Base-by-base conservation (phyloP, 2,329 filamentous ascomycete genomes). In the Aspergillus glaucus region DNA sequence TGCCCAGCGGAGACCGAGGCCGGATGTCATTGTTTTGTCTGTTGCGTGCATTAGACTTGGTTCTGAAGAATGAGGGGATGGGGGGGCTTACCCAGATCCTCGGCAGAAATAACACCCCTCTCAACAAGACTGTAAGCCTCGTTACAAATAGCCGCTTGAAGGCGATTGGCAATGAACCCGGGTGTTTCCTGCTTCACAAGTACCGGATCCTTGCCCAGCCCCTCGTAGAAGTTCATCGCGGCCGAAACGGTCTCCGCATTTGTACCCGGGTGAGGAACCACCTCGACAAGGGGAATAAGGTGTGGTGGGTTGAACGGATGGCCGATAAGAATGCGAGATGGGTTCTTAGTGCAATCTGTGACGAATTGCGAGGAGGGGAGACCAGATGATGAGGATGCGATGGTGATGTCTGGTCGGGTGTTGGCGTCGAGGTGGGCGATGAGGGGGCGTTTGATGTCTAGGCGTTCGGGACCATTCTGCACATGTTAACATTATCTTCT, bases 81-180 rank as follows among this genome's bases (percentile, higher is more conserved):
- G 19, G 15, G 14, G 15, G 4, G 44, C 50, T 48, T 24, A 56
- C 54, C 50, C 12, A 56, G 19, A 32, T 56, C 52, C 12, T 55
- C 49, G 0, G 54, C 48, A 3, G 54, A 56, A 9, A 56, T 53
- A 3, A 72, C 55, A 3, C 67, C 67, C 8, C 65, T 54, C 4
- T 51, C 52, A 6, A 71, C 59, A 4, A 72, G 53, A 44, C 62
- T 63, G 44, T 66, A 64, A 0, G 68, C 65, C 51, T 74, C 70
- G 3, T 60, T 60, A 32, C 62, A 58, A 0, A 74, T 55, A 1
- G 68, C 68, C 0, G 64, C 64, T 50, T 76, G 74, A 1, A 77
- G 65, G 6, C 75, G 63, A 56, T 76, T 76, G 14, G 71, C 73
- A 6, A 75, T 64, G 47, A 72, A 70, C 0, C 74, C 74, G 2